A percentile compares a stretch with the other conserved stretches of the same genome.
phyloP scores from a whole-genome alignment of 106 monocot species.

The Allium fistulosum region DNA sequence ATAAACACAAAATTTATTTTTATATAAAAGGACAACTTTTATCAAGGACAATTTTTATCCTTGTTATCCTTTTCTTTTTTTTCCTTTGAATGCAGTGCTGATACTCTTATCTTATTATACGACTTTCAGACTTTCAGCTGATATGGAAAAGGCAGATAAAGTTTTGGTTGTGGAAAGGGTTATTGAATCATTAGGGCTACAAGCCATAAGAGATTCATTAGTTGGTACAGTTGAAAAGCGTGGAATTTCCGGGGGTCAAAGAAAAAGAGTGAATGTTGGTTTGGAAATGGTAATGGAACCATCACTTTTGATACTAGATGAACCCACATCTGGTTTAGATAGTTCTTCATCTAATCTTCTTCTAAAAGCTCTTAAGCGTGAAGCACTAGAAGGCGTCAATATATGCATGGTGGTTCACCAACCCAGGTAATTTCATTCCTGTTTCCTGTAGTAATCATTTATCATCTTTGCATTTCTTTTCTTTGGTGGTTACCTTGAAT shows the following conservation, averaged over 20 bases:
- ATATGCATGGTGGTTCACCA: constrained; percentile 89
- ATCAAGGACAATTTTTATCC: not conserved
- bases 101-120: too few relatives aligned
- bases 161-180: constrained; percentile 88
- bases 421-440: constrained; percentile 47
- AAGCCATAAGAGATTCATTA: constrained; percentile 68
- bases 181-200: constrained; percentile 72
- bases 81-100: too few relatives aligned
- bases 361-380: constrained; percentile 78
- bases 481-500: too few relatives aligned
- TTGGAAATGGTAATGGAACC: constrained; percentile 97
- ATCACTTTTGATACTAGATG: constrained; percentile 80
- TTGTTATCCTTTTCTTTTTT: not conserved
- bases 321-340: constrained; percentile 92
- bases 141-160: constrained; percentile 70
- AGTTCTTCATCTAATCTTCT: constrained; percentile 83
- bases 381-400: constrained; percentile 87
- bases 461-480: too few relatives aligned
- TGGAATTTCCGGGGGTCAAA: constrained; percentile 93
- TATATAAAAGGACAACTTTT: not conserved
- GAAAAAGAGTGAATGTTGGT: constrained; percentile 90
- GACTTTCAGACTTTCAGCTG: constrained; percentile 45
- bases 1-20: not conserved
- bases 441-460: not conserved
- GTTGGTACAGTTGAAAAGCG: constrained; percentile 96